Conservation (phyloP, 352 stramenopile species). For the Phytophthora sansomeana region DNA sequence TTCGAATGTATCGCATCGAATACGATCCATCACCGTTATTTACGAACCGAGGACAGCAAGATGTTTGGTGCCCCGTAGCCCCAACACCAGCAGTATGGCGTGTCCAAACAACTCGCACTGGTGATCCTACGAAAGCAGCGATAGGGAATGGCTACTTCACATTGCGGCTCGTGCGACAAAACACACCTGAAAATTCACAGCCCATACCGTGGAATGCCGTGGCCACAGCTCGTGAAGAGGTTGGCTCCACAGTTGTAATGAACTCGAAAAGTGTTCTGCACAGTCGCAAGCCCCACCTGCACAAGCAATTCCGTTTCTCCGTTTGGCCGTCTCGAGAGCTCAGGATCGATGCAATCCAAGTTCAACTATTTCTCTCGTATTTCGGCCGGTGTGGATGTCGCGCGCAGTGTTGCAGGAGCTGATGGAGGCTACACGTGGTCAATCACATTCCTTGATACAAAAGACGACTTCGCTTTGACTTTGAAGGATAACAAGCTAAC, state of each 20-base stretch:
- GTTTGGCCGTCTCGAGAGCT: slow-evolving; percentile 50
- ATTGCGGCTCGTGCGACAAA: slow-evolving; percentile 56
- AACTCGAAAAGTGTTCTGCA: slow-evolving; percentile 75
- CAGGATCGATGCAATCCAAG: slow-evolving; percentile 82
- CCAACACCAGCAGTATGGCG: slow-evolving; percentile 70
- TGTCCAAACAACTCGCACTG: slow-evolving; percentile 48
- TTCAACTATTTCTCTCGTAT: slow-evolving; percentile 59
- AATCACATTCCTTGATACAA: slow-evolving; percentile 92
- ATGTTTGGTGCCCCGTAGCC: slow-evolving; percentile 71
- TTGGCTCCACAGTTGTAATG: slow-evolving; percentile 42
- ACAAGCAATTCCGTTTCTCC: slow-evolving; percentile 37
- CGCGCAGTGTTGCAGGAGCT: slow-evolving; percentile 49
- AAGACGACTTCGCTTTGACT: slow-evolving; percentile 79
- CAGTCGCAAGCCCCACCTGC: slow-evolving; percentile 36
- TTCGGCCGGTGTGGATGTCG: slow-evolving; percentile 73
- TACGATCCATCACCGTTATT: slow-evolving; percentile 79
- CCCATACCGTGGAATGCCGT: slow-evolving; percentile 95
- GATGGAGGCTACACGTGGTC: slow-evolving; percentile 87
- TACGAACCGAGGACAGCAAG: slow-evolving; percentile 64
- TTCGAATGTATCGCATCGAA: slow-evolving; percentile 85
- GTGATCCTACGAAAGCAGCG: slow-evolving; percentile 23
- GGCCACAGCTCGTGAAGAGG: slow-evolving; percentile 83
- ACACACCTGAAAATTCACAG: slow-evolving; percentile 54
- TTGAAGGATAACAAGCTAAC: slow-evolving; percentile 25
- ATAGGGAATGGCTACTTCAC: slow-evolving; percentile 70